Base-by-base conservation (phyloP, 257 asterid genomes). In the Capsicum baccatum region DNA sequence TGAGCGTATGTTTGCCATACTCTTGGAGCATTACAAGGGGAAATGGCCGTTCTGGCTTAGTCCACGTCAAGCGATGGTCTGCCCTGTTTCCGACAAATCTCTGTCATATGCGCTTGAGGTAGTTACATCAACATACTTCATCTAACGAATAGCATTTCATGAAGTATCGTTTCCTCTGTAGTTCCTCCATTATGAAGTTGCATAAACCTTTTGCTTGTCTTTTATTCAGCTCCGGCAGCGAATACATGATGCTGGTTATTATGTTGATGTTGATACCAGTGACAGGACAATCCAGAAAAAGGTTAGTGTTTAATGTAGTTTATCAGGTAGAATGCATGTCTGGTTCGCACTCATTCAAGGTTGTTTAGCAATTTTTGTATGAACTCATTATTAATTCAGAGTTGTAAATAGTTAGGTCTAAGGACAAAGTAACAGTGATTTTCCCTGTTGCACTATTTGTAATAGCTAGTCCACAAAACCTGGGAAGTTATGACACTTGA, bases 31-130 rank as follows among this genome's bases (percentile, higher is more conserved):
- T 89, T 93, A 88, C 85, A 94, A 97, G 89, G 99, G 98, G 73
- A 97, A 97, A 86, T 97, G 99, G 98, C 99, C 99, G 79, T 95
- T 97, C 88, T 97, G 99, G 99, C 97, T 97, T 73, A 97, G 98
- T 85, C 99, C 99, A 0, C 97, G 98, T 73, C 99, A 97, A 87
- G 97, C 97, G 79, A 94, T 97, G 87, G 98, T 97, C 67, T 97
- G 99, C 92, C 98, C 99, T 9, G 94, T 97, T 68, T 97, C 99
- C 16, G 97, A 93, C 88, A 97, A 97, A 86, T 97, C 98, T 76
- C 97, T 86, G 83, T 15, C 92, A 14, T 95, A 97, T 87, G 99
- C 94, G 10, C 86, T 91, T 73, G 81, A 94, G 99, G 99, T 96
- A 12, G 86, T 81, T 78, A 26, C 26, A 2, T 14, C 54, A 26